phyloP scores from a whole-genome alignment of 2,329 filamentous ascomycete species.

The Monilinia aucupariae region DNA sequence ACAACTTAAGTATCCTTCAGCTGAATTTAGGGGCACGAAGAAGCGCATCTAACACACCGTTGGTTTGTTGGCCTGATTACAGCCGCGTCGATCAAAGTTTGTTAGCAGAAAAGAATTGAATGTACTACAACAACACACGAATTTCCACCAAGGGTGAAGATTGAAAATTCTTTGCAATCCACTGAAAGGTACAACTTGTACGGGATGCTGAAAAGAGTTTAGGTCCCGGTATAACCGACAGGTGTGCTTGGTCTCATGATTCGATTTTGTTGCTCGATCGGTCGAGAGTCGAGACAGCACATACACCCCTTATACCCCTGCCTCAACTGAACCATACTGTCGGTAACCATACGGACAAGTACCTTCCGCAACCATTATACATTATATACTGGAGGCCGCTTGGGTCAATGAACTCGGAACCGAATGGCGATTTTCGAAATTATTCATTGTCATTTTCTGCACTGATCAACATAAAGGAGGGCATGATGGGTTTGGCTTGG shows the following conservation, averaged over 20 bases:
- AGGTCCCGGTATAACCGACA: background rate
- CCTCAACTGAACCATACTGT: conserved; percentile 13
- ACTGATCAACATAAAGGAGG: background rate
- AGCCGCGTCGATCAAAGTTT: conserved; percentile 6
- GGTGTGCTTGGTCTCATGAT: conserved; percentile 9
- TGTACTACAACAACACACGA: background rate
- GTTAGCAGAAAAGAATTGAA: background rate
- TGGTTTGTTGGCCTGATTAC: background rate
- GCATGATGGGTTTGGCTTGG: background rate
- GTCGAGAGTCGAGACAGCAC: conserved; percentile 8
- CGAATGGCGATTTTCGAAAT: background rate
- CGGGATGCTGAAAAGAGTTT: background rate
- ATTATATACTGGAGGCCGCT: background rate
- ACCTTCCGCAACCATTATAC: background rate
- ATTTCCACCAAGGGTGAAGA: background rate
- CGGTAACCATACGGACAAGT: conserved; percentile 3
- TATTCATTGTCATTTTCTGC: background rate
- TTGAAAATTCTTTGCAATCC: background rate
- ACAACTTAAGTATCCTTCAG: background rate
- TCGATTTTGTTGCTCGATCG: background rate
- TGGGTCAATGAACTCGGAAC: conserved; percentile 10
- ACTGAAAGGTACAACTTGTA: background rate
- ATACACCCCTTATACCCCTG: background rate
- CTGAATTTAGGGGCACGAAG: conserved; percentile 10
- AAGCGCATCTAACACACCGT: conserved; percentile 16